Conservation (phyloP, 495 filamentous ascomycete species). For the Trypethelium eluteriae region DNA sequence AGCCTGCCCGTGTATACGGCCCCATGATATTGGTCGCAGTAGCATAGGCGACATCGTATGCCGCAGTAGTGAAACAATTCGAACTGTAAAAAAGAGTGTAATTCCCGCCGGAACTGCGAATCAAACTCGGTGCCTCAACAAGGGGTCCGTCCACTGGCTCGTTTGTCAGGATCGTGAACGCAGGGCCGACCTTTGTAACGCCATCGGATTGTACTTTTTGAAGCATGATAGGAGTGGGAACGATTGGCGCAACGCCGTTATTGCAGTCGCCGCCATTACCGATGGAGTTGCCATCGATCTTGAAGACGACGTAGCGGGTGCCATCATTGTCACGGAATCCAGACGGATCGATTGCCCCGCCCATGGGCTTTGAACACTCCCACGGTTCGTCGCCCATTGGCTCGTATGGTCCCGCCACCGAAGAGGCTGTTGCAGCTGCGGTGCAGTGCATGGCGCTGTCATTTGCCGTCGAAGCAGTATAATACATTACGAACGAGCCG, state of each 20-base stretch:
- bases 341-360: conserved; percentile 53
- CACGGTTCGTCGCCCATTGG: conserved; percentile 39
- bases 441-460: conserved; percentile 46
- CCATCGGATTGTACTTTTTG: conserved; percentile 50
- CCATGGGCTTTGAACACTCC: conserved; percentile 44
- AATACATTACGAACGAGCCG: conserved; percentile 53
- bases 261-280: conserved; percentile 51
- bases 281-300: conserved; percentile 55
- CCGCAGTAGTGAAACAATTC: conserved; percentile 23
- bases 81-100: conserved; percentile 58
- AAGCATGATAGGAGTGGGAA: conserved; percentile 52
- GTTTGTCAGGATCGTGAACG: conserved; percentile 50
- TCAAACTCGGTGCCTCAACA: conserved; percentile 54
- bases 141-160: conserved; percentile 49
- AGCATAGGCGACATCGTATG: conserved; percentile 25
- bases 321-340: conserved; percentile 48
- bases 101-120: conserved; percentile 39
- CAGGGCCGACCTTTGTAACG: conserved; percentile 43
- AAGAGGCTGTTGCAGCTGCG: conserved; percentile 42
- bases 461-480: conserved; percentile 40
- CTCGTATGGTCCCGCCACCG: conserved; percentile 46
- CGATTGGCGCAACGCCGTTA: conserved; percentile 44
- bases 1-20: conserved; percentile 14
- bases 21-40: conserved; percentile 19
- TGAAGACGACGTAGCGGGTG: conserved; percentile 52